Evolutionary conservation across 495 filamentous ascomycete genomes (phyloP).

Genomic region (Aspergillus nidulans): DNA sequence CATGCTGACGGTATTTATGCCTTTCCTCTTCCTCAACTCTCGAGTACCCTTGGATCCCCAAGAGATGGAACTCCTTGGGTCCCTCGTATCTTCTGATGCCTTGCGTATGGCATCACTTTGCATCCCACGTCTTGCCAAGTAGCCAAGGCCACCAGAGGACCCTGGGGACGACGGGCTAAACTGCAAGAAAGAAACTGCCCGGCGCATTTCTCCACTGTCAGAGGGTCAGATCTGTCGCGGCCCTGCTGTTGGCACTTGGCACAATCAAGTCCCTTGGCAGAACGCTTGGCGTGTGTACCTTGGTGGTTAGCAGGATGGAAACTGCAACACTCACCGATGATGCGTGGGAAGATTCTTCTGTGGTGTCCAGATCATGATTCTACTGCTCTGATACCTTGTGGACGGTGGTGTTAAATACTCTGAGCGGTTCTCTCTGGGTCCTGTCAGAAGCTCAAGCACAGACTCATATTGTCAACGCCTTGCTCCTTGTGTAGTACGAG

Average conservation of each 20-base stretch:
- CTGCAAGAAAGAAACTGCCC: not conserved
- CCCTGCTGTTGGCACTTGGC: not conserved
- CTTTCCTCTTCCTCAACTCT: not conserved
- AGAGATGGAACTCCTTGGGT: not conserved
- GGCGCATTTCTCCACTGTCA: not conserved
- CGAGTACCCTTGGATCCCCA: conserved; percentile 1
- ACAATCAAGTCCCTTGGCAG: not conserved
- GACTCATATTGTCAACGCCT: not conserved
- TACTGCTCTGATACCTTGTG: conserved; percentile 3
- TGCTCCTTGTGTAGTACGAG: not conserved
- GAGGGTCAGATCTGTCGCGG: not conserved
- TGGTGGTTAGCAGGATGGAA: conserved; percentile 13
- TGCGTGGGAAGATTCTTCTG: not conserved
- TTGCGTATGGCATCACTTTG: conserved; percentile 1
- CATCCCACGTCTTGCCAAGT: conserved; percentile 4
- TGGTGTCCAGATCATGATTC: not conserved
- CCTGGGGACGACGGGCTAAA: not conserved
- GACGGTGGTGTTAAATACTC: conserved; percentile 3
- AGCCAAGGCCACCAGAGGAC: conserved; percentile 11
- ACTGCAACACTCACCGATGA: not conserved
- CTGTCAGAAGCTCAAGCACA: not conserved
- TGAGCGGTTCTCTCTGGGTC: not conserved
- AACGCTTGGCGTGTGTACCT: conserved; percentile 12
- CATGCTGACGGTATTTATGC: conserved; percentile 6
- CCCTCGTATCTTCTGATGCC: not conserved